Percentiles rank a stretch among this genome's conserved stretches.
phyloP scores from a whole-genome alignment of 495 filamentous ascomycete genomes.

The Penicillium desertorum region DNA sequence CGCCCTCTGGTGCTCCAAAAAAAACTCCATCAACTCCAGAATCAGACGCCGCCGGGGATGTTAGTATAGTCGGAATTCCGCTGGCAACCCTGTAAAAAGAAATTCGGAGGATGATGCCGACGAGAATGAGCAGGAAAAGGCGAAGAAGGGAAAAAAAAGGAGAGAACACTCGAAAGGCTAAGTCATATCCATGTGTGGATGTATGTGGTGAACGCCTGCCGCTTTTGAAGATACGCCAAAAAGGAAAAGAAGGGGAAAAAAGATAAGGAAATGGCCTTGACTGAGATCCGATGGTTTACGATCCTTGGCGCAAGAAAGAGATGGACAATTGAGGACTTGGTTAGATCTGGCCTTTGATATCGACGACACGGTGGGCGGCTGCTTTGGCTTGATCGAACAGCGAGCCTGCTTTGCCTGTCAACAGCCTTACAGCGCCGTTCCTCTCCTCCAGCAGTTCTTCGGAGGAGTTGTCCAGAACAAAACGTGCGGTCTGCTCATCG shows the following conservation, averaged over 20 bases:
- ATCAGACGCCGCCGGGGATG: conserved; percentile 14
- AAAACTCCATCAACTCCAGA: background rate
- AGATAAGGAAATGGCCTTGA: conserved; percentile 3
- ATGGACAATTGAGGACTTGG: conserved; percentile 9
- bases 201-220: conserved; percentile 17
- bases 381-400: conserved; percentile 71
- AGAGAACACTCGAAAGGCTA: conserved; percentile 6
- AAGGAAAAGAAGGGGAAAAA: background rate
- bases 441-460: conserved; percentile 77
- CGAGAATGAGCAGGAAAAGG: conserved; percentile 15
- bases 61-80: conserved; percentile 19
- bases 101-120: conserved; percentile 14
- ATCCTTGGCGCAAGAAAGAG: conserved; percentile 9
- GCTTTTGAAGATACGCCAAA: conserved; percentile 17
- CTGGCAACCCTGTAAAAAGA: background rate
- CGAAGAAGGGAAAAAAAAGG: conserved; percentile 11
- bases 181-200: background rate
- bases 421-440: conserved; percentile 67
- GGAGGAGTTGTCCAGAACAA: conserved; percentile 75
- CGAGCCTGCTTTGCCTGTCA: conserved; percentile 67
- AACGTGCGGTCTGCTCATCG: conserved; percentile 84
- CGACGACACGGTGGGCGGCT: conserved; percentile 77
- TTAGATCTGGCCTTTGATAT: conserved; percentile 97
- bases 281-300: conserved; percentile 11
- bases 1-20: background rate